Percentiles rank a stretch among this genome's conserved stretches.
Evolutionary conservation across 306 rosid genomes (phyloP).

Genomic region (Cyamopsis tetragonoloba): DNA sequence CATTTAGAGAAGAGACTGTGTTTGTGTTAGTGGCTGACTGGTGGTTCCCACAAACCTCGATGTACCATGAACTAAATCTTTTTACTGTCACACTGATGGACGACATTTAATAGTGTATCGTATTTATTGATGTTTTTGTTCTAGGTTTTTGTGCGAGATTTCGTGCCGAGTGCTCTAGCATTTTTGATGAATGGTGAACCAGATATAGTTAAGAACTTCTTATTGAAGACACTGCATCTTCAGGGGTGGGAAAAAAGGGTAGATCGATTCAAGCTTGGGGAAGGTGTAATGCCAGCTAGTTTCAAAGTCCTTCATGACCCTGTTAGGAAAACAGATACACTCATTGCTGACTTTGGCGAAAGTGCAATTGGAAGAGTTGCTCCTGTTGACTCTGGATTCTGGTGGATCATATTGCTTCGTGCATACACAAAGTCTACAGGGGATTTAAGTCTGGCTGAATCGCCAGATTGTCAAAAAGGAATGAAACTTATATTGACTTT

Average conservation of each 20-base stretch:
- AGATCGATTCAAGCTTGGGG: conserved; percentile 89
- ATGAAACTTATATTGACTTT: conserved; percentile 80
- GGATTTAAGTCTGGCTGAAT: conserved; percentile 70
- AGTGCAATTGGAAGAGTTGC: conserved; percentile 97
- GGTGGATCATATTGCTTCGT: conserved; percentile 94
- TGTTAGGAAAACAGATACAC: conserved; percentile 60
- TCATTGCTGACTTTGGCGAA: conserved; percentile 90
- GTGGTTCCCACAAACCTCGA: not conserved
- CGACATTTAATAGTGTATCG: not conserved
- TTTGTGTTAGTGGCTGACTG: not conserved
- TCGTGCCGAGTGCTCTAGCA: conserved; percentile 90
- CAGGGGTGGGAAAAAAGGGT: conserved; percentile 93
- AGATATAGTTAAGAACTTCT: conserved; percentile 77
- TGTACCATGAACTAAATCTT: not conserved
- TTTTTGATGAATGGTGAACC: conserved; percentile 95
- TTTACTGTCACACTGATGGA: not conserved
- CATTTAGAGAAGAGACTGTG: not conserved
- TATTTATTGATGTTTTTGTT: not conserved
- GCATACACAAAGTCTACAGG: conserved; percentile 94
- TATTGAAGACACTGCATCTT: conserved; percentile 79
- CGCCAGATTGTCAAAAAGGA: conserved; percentile 79
- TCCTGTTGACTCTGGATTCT: conserved; percentile 94
- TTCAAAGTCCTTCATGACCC: conserved; percentile 92
- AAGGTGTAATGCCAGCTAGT: conserved; percentile 96
- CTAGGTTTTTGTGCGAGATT: conserved; percentile 89